Evolutionary conservation across 345 rosid genomes (phyloP).

Genomic region (Citrus australasica): DNA sequence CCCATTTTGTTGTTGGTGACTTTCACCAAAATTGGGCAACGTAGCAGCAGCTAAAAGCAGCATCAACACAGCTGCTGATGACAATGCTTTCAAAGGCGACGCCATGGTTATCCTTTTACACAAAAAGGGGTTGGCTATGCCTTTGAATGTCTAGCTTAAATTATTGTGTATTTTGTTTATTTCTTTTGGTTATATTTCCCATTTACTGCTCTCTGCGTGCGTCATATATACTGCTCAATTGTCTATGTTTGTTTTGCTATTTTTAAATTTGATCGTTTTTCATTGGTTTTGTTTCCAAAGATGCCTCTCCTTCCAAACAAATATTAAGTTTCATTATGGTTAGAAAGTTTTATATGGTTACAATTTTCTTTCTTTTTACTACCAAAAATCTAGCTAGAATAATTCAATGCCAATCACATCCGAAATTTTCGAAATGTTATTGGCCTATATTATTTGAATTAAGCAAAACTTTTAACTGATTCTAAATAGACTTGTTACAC

Average conservation of each 20-base stretch:
- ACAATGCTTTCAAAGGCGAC: not conserved
- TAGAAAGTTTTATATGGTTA: too few species aligned
- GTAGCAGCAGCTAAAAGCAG: not conserved
- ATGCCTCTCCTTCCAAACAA: not conserved
- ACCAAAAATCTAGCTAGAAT: not conserved
- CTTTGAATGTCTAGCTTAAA: not conserved
- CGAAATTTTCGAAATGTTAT: not conserved
- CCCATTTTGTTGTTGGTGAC: not conserved
- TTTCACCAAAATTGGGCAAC: not conserved
- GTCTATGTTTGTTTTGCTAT: not conserved
- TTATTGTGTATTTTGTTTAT: too few species aligned
- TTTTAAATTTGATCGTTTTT: too few species aligned
- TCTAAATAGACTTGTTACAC: too few species aligned
- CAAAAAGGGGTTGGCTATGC: not conserved
- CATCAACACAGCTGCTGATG: not conserved
- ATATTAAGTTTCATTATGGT: not conserved
- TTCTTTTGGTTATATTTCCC: not conserved
- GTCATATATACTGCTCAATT: not conserved
- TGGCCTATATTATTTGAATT: not conserved
- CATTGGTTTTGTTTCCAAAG: not conserved
- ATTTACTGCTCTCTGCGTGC: not conserved
- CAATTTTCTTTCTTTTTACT: not conserved
- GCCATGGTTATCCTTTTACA: not conserved
- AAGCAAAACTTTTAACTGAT: not conserved
- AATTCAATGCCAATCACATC: not conserved